These are phyloP conservation scores for Hypoxylon rubiginosum DNA, from an alignment of 2,329 filamentous ascomycete species.

Conservation along the genomic window DNA sequence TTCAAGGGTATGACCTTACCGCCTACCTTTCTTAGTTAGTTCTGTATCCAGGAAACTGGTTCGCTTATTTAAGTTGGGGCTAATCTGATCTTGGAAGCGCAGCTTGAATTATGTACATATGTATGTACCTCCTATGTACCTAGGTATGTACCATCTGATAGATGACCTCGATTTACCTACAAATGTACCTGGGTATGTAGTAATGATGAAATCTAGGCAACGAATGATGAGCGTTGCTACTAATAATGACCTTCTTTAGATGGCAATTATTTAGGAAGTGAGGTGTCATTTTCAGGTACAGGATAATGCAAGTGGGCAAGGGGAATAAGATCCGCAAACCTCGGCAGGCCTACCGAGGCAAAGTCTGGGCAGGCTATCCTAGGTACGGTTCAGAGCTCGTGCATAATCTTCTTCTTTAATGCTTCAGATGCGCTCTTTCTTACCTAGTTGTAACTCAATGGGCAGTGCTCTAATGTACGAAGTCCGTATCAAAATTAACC, in stretches of 20 bases:
- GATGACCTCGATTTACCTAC: too few relatives aligned
- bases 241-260: background rate
- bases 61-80: slow-evolving; percentile 19
- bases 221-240: background rate
- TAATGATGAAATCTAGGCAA: slow-evolving; percentile 13
- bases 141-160: too few relatives aligned
- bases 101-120: too few relatives aligned
- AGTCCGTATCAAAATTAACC: too few relatives aligned
- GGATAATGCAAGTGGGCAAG: slow-evolving; percentile 8
- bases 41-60: slow-evolving; percentile 24
- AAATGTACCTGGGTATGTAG: too few relatives aligned
- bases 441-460: too few relatives aligned
- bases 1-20: slow-evolving; percentile 20
- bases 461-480: too few relatives aligned
- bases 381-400: background rate
- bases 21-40: slow-evolving; percentile 20
- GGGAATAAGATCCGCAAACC: slow-evolving; percentile 1
- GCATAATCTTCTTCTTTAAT: background rate
- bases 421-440: background rate
- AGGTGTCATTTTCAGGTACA: slow-evolving; percentile 7
- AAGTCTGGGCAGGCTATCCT: slow-evolving; percentile 1
- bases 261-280: background rate
- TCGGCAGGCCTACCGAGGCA: slow-evolving; percentile 26
- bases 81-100: background rate
- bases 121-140: too few relatives aligned